Base-by-base conservation (phyloP, 106 monocot species). In the Xerophyta viscosa region DNA sequence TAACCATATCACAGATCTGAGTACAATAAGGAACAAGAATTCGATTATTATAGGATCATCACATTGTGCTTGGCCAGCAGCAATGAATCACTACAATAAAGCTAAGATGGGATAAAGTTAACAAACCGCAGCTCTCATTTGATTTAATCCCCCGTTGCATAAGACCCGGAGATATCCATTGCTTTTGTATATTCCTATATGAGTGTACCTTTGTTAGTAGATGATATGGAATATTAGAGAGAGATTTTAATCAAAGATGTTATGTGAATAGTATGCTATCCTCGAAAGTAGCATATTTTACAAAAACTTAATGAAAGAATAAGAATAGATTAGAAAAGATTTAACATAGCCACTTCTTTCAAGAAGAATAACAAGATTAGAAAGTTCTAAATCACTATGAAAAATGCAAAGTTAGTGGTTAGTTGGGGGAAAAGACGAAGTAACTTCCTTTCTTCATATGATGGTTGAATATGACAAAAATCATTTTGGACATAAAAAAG, bases 41-140 rank as follows among this genome's bases (percentile, higher is more conserved):
- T 15, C 10, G 2, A 7, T 12, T 1, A 10, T 39, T 39, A 39
- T 39, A 39, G 15, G 13, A 3, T 39, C 13, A 10, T 33, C 11
- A 6, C 33, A 39, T 46, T 2, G 15, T 17, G 24, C 25, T 10
- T 24, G 15, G 42, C 20, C 20, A 57, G 2, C 2, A 14, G 41
- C 24, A 41, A 26, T 31, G 26, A 23, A 19, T 7, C 17, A 41
- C 11, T 41, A 12, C 18, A 3, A 24, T 12, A 6, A 57, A 24
- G 14, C 36, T 1, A 23, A 57, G n/a, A 27, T 13, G 19, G 46
- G 46, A 46, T 20, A 6, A 1, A 13, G 46, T 31, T 33, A 31
- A 76, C 91, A 48, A 60, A 93, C 92, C 53, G 87, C 92, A 58
- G 87, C 83, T 71, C 92, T 60, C 92, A 93, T 93, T 75, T 93